These are phyloP conservation scores for Candida chauliodis DNA, from an alignment of 805 yeast genomes.

Conservation along the genomic window DNA sequence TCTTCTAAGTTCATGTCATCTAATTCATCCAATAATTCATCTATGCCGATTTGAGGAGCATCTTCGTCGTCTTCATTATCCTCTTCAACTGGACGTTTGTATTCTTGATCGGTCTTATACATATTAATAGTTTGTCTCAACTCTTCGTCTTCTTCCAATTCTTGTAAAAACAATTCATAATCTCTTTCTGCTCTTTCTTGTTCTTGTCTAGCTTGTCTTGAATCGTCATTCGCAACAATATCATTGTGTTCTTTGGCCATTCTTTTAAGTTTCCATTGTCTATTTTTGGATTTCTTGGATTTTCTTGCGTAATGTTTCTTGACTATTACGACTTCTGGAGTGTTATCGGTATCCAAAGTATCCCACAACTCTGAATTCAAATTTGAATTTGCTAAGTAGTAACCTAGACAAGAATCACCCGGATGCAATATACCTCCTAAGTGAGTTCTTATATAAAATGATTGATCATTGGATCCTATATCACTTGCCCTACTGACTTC, in stretches of 20 bases:
- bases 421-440: slow-evolving; percentile 93
- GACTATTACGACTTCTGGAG: slow-evolving; percentile 83
- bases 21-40: slow-evolving; percentile 90
- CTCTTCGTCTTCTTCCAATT: slow-evolving; percentile 94
- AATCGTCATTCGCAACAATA: slow-evolving; percentile 66
- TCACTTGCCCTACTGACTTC: slow-evolving; percentile 89
- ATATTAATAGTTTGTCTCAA: slow-evolving; percentile 86
- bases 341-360: slow-evolving; percentile 51
- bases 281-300: slow-evolving; percentile 68
- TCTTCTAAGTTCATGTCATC: slow-evolving; percentile 88
- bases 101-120: slow-evolving; percentile 57
- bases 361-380: slow-evolving; percentile 89
- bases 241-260: slow-evolving; percentile 96
- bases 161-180: slow-evolving; percentile 93
- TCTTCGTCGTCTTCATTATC: slow-evolving; percentile 61
- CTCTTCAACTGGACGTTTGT: slow-evolving; percentile 16
- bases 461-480: slow-evolving; percentile 79
- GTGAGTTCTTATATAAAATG: slow-evolving; percentile 84
- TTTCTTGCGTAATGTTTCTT: slow-evolving; percentile 86
- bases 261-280: slow-evolving; percentile 91
- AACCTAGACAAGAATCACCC: slow-evolving; percentile 94
- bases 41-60: slow-evolving; percentile 85
- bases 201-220: slow-evolving; percentile 80
- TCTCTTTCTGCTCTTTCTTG: slow-evolving; percentile 91
- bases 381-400: slow-evolving; percentile 78